Percentiles rank a stretch among this genome's conserved stretches.
Evolutionary conservation across 1,139 yeast genomes (phyloP).

Genomic region (Scheffersomyces illinoinensis): DNA sequence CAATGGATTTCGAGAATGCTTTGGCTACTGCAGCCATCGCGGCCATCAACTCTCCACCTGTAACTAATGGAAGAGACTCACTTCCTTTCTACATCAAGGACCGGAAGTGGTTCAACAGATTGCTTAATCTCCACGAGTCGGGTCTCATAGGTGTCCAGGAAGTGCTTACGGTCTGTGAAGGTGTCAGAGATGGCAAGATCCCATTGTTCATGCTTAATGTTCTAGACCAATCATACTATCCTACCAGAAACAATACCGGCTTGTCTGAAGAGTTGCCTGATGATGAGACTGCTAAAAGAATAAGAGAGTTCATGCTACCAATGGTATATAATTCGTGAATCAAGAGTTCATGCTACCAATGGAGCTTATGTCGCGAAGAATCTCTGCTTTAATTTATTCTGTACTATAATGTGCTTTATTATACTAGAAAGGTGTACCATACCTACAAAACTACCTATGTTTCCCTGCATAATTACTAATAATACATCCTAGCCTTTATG

Average conservation of each 20-base stretch:
- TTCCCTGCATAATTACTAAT: not conserved
- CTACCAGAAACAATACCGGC: slow-evolving; percentile 20
- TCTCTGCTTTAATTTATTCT: not conserved
- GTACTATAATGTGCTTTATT: not conserved
- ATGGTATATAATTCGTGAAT: slow-evolving; percentile 26
- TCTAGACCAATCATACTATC: slow-evolving; percentile 35
- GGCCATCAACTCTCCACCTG: slow-evolving; percentile 35
- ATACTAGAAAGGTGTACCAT: not conserved
- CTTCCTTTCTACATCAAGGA: slow-evolving; percentile 37
- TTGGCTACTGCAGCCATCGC: slow-evolving; percentile 36
- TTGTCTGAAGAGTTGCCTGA: slow-evolving; percentile 26
- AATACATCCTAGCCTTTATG: not conserved
- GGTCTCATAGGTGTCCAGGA: slow-evolving; percentile 32
- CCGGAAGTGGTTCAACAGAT: slow-evolving; percentile 42
- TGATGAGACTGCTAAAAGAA: slow-evolving; percentile 34
- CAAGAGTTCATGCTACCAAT: not conserved
- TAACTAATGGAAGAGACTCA: slow-evolving; percentile 22
- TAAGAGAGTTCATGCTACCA: slow-evolving; percentile 40
- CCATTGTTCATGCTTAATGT: slow-evolving; percentile 42
- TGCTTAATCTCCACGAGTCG: slow-evolving; percentile 31
- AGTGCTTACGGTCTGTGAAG: slow-evolving; percentile 38
- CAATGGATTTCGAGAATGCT: slow-evolving; percentile 31
- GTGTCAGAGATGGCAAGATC: slow-evolving; percentile 41
- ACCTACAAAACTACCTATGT: not conserved
- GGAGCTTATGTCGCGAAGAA: not conserved